These are phyloP conservation scores for Mercurialis annua DNA, from an alignment of 345 rosid genomes.

Conservation along the genomic window DNA sequence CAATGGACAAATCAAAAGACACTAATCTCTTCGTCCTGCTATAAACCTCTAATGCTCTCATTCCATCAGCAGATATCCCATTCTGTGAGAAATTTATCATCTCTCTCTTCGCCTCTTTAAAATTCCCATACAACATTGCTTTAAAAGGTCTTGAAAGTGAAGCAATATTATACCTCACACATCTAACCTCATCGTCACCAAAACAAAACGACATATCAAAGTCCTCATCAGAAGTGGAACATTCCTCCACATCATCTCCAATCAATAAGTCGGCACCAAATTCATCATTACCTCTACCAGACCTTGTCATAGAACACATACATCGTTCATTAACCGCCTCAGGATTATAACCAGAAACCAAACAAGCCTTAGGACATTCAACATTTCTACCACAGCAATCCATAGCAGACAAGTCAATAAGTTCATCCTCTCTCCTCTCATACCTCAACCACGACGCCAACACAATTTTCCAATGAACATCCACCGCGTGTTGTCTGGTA, in stretches of 20 bases:
- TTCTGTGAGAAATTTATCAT: slow-evolving; percentile 65
- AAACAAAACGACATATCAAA: slow-evolving; percentile 69
- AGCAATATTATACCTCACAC: slow-evolving; percentile 63
- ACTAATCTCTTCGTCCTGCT: slow-evolving; percentile 62
- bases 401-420: slow-evolving; percentile 66
- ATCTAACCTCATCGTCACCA: slow-evolving; percentile 73
- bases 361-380: slow-evolving; percentile 81
- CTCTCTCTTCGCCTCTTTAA: slow-evolving; percentile 61
- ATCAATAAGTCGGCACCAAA: slow-evolving; percentile 24
- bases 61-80: slow-evolving; percentile 61
- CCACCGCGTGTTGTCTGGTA: slow-evolving; percentile 73
- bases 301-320: slow-evolving; percentile 48
- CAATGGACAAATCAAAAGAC: slow-evolving; percentile 42
- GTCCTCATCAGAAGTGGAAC: slow-evolving; percentile 69
- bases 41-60: slow-evolving; percentile 65
- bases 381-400: slow-evolving; percentile 78
- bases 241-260: slow-evolving; percentile 42
- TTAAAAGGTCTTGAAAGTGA: slow-evolving; percentile 68
- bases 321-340: slow-evolving; percentile 67
- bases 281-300: slow-evolving; percentile 26
- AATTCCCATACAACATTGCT: slow-evolving; percentile 75
- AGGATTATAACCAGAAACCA: slow-evolving; percentile 68
- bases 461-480: slow-evolving; percentile 78
- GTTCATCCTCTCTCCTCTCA: slow-evolving; percentile 95
- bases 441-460: slow-evolving; percentile 80